These are phyloP conservation scores for Centella asiatica DNA, from an alignment of 129 eudicot species.

Conservation along the genomic window DNA sequence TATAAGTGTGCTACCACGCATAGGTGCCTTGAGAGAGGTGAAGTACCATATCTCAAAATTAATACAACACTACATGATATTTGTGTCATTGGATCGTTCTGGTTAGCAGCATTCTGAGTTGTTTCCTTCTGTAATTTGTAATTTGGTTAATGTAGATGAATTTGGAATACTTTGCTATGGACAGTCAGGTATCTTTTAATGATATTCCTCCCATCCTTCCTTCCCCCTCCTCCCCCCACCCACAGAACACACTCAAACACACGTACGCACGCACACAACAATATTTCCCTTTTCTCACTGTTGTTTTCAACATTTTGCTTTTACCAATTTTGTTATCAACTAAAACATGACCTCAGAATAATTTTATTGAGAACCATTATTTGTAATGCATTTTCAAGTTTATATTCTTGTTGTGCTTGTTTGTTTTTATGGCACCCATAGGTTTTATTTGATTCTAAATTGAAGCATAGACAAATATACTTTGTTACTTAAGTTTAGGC, in stretches of 20 bases:
- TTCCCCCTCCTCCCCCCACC: background rate
- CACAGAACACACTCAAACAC: background rate
- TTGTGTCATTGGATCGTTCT: background rate
- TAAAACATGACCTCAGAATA: too few species aligned
- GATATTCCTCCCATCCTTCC: background rate
- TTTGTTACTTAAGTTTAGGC: too few species aligned
- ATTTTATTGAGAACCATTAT: too few species aligned
- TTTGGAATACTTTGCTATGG: slow-evolving; percentile 91
- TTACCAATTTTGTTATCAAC: background rate
- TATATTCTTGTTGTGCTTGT: too few species aligned
- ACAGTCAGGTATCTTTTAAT: slow-evolving; percentile 62
- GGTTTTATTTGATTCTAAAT: too few species aligned
- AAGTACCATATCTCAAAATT: background rate
- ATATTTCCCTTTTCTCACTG: background rate
- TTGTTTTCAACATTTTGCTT: background rate
- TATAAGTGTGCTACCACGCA: slow-evolving; percentile 76
- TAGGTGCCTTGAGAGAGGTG: slow-evolving; percentile 97
- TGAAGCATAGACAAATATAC: too few species aligned
- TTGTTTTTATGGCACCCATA: too few species aligned
- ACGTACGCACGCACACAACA: background rate
- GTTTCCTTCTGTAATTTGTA: slow-evolving; percentile 11
- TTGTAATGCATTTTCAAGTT: too few species aligned
- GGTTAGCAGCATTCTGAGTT: background rate
- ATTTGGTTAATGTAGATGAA: slow-evolving; percentile 67
- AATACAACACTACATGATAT: background rate